phyloP scores from a whole-genome alignment of 2,329 filamentous ascomycete genomes.

The Aspergillus awamori region DNA sequence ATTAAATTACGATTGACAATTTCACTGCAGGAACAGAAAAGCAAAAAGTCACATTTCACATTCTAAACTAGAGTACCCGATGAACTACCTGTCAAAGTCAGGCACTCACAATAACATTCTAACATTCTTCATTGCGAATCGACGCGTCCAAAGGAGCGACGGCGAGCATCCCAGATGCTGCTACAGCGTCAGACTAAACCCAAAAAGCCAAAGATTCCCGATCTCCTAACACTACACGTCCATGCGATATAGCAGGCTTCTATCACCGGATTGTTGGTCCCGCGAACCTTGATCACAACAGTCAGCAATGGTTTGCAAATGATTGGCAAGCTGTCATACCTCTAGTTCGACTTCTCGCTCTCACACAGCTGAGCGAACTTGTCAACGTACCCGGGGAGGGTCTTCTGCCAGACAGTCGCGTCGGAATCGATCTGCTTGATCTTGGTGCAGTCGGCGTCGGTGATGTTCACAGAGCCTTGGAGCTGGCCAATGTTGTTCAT shows the following conservation, averaged over 20 bases:
- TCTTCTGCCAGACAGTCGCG: slow-evolving; percentile 11
- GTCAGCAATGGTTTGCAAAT: not conserved
- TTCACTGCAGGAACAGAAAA: too few species aligned
- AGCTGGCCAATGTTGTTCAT: slow-evolving; percentile 2
- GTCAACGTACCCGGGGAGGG: slow-evolving; percentile 12
- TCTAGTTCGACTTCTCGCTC: slow-evolving; percentile 13
- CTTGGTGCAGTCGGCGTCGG: slow-evolving; percentile 12
- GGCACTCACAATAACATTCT: too few species aligned
- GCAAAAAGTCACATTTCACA: too few species aligned
- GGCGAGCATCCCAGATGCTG: not conserved
- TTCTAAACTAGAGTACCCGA: too few species aligned
- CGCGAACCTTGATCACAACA: too few species aligned
- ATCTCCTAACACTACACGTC: not conserved
- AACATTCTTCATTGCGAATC: not conserved
- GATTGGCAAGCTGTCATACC: not conserved
- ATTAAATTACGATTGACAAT: too few species aligned
- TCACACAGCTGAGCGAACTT: slow-evolving; percentile 10
- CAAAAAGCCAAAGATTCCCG: not conserved
- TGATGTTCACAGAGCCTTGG: not conserved
- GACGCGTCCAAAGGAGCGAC: slow-evolving; percentile 4
- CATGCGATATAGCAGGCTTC: not conserved
- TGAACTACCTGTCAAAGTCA: too few species aligned
- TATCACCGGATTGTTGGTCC: not conserved
- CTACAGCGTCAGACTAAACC: not conserved
- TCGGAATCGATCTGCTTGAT: slow-evolving; percentile 10